Evolutionary conservation across 352 stramenopile species (phyloP).

Genomic region (Globisporangium recalcitrans): DNA sequence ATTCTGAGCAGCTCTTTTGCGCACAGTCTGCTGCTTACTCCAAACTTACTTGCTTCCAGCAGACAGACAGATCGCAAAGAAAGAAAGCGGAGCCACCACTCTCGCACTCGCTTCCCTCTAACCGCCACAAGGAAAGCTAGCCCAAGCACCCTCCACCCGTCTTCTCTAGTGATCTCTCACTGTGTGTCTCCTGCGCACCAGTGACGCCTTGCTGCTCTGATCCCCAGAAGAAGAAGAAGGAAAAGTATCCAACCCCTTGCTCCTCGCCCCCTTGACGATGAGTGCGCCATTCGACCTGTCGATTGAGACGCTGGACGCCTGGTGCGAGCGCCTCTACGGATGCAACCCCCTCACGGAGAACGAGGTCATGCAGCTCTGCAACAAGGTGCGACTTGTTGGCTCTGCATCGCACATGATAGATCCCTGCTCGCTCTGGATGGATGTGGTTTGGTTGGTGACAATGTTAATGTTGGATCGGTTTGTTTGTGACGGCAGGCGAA

Average conservation of each 20-base stretch:
- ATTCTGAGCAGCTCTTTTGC: neutral
- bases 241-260: neutral
- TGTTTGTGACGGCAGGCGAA: conserved; percentile 62
- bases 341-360: conserved; percentile 94
- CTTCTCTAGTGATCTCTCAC: conserved; percentile 1
- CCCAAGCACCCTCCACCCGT: neutral
- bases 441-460: neutral
- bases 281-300: conserved; percentile 71
- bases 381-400: conserved; percentile 48
- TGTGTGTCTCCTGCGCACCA: neutral
- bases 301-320: conserved; percentile 90
- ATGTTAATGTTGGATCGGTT: neutral
- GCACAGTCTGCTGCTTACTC: neutral
- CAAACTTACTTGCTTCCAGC: conserved; percentile 6
- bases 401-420: too few relatives aligned
- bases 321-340: conserved; percentile 91
- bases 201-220: neutral
- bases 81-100: conserved; percentile 8
- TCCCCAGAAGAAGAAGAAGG: neutral
- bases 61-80: conserved; percentile 4
- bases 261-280: conserved; percentile 15
- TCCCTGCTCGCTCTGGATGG: neutral
- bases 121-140: neutral
- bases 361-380: conserved; percentile 94
- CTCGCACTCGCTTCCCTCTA: neutral